These are phyloP conservation scores for Datisca glomerata DNA, from an alignment of 306 rosid genomes.

Conservation along the genomic window DNA sequence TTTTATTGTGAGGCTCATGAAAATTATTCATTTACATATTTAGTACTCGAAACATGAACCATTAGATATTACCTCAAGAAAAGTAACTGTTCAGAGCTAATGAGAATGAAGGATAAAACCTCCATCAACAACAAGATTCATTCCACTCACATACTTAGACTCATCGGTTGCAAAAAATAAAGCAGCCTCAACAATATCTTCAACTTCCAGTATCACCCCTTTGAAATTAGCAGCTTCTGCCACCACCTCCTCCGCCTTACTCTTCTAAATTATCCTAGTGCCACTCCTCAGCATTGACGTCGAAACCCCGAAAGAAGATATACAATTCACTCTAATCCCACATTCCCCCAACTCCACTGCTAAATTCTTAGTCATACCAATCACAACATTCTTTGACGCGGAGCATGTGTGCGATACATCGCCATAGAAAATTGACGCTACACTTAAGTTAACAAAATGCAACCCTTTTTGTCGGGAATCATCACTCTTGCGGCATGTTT, in stretches of 20 bases:
- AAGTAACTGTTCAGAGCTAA: not conserved
- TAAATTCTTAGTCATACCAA: conserved; percentile 26
- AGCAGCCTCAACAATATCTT: conserved; percentile 42
- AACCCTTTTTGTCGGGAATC: conserved; percentile 20
- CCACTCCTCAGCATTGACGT: conserved; percentile 10
- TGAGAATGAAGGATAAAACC: conserved; percentile 15
- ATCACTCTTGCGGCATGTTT: conserved; percentile 42
- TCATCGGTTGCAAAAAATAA: conserved; percentile 38
- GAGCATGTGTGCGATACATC: conserved; percentile 23
- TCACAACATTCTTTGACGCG: conserved; percentile 29
- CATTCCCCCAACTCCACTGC: conserved; percentile 35
- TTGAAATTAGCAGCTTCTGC: conserved; percentile 2
- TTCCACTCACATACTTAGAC: conserved; percentile 42
- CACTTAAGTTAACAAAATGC: conserved; percentile 36
- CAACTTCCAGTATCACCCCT: conserved; percentile 9
- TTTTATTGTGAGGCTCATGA: too few relatives aligned
- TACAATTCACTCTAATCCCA: conserved; percentile 41
- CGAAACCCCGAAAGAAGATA: conserved; percentile 25
- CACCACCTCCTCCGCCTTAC: not conserved
- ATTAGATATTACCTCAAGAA: too few relatives aligned
- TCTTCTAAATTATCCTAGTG: not conserved
- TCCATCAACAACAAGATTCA: conserved; percentile 36
- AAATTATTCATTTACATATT: too few relatives aligned
- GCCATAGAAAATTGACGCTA: conserved; percentile 16
- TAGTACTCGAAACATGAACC: too few relatives aligned